These are phyloP conservation scores for Spiraea crenata DNA, from an alignment of 331 rosid species.

Conservation along the genomic window DNA sequence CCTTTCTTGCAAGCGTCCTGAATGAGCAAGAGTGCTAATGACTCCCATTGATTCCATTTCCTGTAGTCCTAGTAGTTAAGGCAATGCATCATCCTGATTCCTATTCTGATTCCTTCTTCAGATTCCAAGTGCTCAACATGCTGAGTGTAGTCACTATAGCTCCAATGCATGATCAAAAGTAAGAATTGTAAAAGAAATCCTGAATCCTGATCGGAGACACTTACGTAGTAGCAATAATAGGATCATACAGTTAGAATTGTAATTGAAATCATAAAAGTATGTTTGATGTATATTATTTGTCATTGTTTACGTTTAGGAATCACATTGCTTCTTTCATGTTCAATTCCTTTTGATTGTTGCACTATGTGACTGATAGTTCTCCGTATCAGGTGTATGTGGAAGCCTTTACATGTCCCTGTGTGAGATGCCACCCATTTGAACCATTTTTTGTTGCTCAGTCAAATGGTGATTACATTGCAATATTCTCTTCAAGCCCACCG, in stretches of 20 bases:
- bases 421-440: slow-evolving; percentile 73
- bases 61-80: neutral
- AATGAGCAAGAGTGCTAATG: too few species aligned
- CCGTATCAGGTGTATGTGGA: slow-evolving; percentile 74
- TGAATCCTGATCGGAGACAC: neutral
- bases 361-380: slow-evolving; percentile 23
- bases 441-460: slow-evolving; percentile 79
- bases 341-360: slow-evolving; percentile 13
- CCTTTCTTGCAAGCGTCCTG: too few species aligned
- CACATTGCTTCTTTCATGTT: slow-evolving; percentile 1
- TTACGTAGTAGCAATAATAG: neutral
- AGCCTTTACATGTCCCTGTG: slow-evolving; percentile 84
- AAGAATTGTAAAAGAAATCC: neutral
- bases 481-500: slow-evolving; percentile 68
- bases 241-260: neutral
- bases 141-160: too few species aligned
- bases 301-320: neutral
- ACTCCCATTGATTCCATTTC: neutral
- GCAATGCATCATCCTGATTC: neutral
- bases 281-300: too few species aligned
- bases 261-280: too few species aligned
- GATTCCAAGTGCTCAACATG: neutral
- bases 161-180: neutral
- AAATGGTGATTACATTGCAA: slow-evolving; percentile 73
- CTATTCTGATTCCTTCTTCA: neutral